Evolutionary conservation across 495 filamentous ascomycete species (phyloP), one percentile per base, ranked within the genome.

Genomic region (Elaphomyces granulatus): DNA sequence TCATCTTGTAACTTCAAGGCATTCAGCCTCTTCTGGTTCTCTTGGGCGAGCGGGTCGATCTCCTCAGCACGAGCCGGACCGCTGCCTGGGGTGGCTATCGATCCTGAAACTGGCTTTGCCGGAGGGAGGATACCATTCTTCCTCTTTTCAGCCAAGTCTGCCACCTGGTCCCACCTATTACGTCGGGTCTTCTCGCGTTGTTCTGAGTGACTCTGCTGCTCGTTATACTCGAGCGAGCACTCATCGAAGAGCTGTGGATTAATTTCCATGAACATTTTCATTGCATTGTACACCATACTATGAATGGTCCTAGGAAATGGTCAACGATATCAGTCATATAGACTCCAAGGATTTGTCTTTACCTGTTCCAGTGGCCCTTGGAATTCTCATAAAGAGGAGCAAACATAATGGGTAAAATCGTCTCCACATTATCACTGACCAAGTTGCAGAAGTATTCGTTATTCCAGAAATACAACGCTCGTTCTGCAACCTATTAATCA

Each of bases 211-310:
- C 87, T 90, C 60, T 96, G 88, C 45, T 87, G 78, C 54, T 96
- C 90, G n/a, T 86, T 88, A 55, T 96, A 99, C 43, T 94, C 86
- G 50, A 93, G 86, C 4, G 88, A 94, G 63, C 90, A 99, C 51
- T 96, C 90, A 47, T 99, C 90, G 54, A 99, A 99, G 17, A 99
- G 78, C 52, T 93, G 85, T 12, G 90, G 90, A 50, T 99, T 96
- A 51, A 99, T 95, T 59, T 99, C 90, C 90, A 99, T 99, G 61
- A 99, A 99, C 33, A 99, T 78, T 55, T 99, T 99, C 90, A 99
- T 99, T 35, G 90, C 90, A 53, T 96, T 99, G 56, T 96, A 99
- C 14, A 99, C 90, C 92, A 99, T 96, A 52, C 92, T 90, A 51
- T 99, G 92, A 47, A 99, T 99, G 8, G 90, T 99, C 46, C 90